Evolutionary conservation across 163 green algal species (phyloP).

Genomic region (Dunaliella salina): DNA sequence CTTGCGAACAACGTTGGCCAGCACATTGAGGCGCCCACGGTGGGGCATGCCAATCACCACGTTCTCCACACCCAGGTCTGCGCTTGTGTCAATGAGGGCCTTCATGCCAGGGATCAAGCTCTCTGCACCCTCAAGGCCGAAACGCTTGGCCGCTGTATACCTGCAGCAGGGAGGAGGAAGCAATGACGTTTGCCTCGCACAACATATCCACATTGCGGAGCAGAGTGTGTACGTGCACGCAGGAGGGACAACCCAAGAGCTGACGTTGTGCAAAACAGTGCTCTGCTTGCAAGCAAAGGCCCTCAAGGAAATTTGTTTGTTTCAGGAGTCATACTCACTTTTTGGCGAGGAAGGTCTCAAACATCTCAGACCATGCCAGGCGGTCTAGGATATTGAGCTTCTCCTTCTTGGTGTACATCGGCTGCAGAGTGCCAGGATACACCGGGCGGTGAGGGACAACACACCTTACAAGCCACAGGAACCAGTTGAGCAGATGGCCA

Average conservation of each 20-base stretch:
- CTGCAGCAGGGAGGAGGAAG: background rate
- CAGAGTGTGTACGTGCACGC: no score
- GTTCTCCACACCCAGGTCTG: slow-evolving; percentile 79
- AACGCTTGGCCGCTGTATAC: slow-evolving; percentile 94
- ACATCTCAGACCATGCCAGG: slow-evolving; percentile 89
- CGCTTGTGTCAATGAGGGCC: slow-evolving; percentile 82
- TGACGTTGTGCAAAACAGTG: no score
- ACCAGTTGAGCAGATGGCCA: background rate
- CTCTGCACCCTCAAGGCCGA: slow-evolving; percentile 96
- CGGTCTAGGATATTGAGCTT: slow-evolving; percentile 90
- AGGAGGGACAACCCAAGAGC: no score
- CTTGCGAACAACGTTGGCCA: slow-evolving; percentile 98
- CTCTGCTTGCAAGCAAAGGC: no score
- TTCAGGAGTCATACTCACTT: no score
- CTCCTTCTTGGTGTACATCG: slow-evolving; percentile 48
- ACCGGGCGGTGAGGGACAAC: background rate
- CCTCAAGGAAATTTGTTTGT: no score
- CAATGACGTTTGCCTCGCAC: no score
- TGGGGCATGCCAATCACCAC: slow-evolving; percentile 97
- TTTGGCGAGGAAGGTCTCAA: slow-evolving; percentile 96
- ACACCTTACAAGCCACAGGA: background rate
- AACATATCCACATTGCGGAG: background rate
- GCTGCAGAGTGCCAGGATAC: slow-evolving; percentile 7
- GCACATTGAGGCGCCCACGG: slow-evolving; percentile 92
- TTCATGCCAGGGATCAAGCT: slow-evolving; percentile 97